Percentiles rank a stretch among this genome's conserved stretches.
phyloP scores from a whole-genome alignment of 305 asterid species.

The Withania somnifera region DNA sequence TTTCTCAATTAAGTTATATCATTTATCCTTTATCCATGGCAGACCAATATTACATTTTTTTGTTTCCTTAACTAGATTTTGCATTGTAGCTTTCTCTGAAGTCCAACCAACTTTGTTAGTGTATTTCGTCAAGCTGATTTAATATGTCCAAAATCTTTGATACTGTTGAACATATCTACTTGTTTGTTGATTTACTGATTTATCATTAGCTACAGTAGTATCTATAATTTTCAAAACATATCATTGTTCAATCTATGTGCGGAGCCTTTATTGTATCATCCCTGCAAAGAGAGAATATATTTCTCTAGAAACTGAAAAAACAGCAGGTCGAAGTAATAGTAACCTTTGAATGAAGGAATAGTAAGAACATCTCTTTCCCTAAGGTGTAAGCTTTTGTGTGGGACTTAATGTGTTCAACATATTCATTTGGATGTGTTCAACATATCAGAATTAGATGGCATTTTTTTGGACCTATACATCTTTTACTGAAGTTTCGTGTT shows the following conservation, averaged over 20 bases:
- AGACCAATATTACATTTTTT: not conserved
- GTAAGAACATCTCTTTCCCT: not conserved
- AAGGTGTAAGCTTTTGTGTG: not conserved
- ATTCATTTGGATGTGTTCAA: not conserved
- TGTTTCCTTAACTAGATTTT: not conserved
- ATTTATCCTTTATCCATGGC: not conserved
- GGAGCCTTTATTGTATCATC: not conserved
- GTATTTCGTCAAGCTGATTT: not conserved
- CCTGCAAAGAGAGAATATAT: not conserved
- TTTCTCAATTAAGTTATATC: no score
- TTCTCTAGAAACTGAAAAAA: not conserved
- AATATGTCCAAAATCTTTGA: not conserved
- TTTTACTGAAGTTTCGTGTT: not conserved
- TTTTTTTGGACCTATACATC: not conserved
- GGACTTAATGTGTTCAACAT: not conserved
- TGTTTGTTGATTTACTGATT: not conserved
- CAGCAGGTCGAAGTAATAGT: not conserved
- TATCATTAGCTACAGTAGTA: not conserved
- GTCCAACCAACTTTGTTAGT: not conserved
- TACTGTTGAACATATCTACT: not conserved
- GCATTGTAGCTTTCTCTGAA: not conserved
- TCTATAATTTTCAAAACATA: not conserved
- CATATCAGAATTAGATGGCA: not conserved
- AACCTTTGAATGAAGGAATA: not conserved
- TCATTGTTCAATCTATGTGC: not conserved